Conservation (phyloP, 2,329 filamentous ascomycete species). For the Penicillium sp. region DNA sequence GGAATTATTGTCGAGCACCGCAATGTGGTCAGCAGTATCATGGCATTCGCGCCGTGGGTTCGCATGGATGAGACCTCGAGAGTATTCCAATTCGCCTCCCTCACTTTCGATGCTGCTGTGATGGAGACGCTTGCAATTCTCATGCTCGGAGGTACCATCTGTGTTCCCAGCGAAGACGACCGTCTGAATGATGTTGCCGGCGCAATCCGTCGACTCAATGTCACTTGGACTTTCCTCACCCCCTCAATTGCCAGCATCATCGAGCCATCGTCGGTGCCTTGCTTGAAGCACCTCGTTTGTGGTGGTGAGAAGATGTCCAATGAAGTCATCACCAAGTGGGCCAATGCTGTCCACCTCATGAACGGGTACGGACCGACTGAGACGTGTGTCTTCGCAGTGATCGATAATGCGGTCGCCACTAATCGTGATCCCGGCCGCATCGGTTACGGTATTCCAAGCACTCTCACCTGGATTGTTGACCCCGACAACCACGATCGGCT, state of each 20-base stretch:
- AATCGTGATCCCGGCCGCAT: conserved; percentile 27
- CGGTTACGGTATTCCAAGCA: conserved; percentile 28
- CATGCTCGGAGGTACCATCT: conserved; percentile 47
- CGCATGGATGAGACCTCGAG: conserved; percentile 26
- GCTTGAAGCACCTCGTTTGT: conserved; percentile 44
- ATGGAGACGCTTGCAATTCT: conserved; percentile 40
- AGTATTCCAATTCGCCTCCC: conserved; percentile 46
- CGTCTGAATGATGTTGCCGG: conserved; percentile 49
- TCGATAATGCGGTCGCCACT: conserved; percentile 30
- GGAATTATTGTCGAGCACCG: conserved; percentile 38
- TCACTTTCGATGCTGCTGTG: conserved; percentile 47
- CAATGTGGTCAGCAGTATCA: conserved; percentile 33
- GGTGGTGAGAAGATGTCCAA: conserved; percentile 65
- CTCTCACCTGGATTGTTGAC: conserved; percentile 37
- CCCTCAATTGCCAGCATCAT: conserved; percentile 45
- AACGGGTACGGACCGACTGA: conserved; percentile 43
- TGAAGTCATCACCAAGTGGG: conserved; percentile 70
- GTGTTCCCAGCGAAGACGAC: conserved; percentile 48
- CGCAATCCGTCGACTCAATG: conserved; percentile 50
- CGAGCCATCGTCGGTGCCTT: conserved; percentile 40
- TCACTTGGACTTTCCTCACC: conserved; percentile 48
- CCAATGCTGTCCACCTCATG: conserved; percentile 39
- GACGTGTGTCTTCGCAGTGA: conserved; percentile 32
- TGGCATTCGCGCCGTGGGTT: conserved; percentile 30
- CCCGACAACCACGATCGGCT: conserved; percentile 31